These are phyloP conservation scores for Articulospora tetracladia DNA, from an alignment of 495 filamentous ascomycete species.

Conservation along the genomic window DNA sequence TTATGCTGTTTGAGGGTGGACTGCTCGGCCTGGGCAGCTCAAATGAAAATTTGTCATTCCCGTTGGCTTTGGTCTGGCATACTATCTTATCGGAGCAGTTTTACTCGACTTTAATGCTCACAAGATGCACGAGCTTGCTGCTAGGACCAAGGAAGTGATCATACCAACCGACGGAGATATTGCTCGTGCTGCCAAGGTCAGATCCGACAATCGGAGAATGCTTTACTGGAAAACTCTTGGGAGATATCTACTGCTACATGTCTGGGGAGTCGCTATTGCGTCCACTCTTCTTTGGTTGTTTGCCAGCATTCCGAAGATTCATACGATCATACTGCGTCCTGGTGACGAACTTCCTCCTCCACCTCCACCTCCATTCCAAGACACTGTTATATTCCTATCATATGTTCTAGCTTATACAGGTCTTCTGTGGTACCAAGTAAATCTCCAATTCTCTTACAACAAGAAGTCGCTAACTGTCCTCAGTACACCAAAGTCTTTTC, in stretches of 20 bases:
- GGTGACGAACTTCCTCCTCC: too few relatives aligned
- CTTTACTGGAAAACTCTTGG: not conserved
- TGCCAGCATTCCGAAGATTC: slow-evolving; percentile 20
- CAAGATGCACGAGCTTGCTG: slow-evolving; percentile 22
- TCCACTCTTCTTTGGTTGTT: not conserved
- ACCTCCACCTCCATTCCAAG: too few relatives aligned
- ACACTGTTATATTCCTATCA: not conserved
- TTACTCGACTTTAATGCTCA: not conserved
- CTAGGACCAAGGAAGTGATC: slow-evolving; percentile 26
- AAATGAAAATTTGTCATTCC: not conserved
- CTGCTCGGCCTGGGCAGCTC: not conserved
- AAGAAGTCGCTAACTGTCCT: not conserved
- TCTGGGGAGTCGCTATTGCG: not conserved
- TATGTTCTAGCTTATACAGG: slow-evolving; percentile 4
- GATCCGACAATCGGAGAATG: not conserved
- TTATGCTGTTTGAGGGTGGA: not conserved
- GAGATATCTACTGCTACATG: not conserved
- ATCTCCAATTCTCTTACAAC: not conserved
- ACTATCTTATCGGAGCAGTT: not conserved
- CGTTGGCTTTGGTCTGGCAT: not conserved
- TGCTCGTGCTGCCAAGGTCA: not conserved
- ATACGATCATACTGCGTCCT: too few relatives aligned
- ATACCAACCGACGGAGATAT: not conserved
- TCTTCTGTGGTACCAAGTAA: slow-evolving; percentile 1
- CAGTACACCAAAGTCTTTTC: slow-evolving; percentile 40